phyloP scores from a whole-genome alignment of 257 asterid species.

The Nicotiana undulata region DNA sequence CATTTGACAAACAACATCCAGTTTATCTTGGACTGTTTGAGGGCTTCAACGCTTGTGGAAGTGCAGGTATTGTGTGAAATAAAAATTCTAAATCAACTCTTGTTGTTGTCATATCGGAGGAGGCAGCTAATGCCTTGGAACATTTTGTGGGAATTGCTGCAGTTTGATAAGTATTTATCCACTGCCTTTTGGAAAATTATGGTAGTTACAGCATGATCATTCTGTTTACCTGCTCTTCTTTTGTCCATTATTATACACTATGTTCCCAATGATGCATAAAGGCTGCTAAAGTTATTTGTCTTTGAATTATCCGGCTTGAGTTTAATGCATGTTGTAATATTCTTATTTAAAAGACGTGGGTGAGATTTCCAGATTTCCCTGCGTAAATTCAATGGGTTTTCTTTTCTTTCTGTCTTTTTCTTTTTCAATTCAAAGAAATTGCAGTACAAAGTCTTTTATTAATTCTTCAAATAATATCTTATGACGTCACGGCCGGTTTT shows the following conservation, averaged over 20 bases:
- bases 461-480: not conserved
- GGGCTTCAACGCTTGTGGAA: constrained; percentile 52
- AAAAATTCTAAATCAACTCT: not conserved
- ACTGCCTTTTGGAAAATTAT: not conserved
- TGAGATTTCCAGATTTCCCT: not conserved
- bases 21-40: constrained; percentile 58
- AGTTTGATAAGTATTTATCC: not conserved
- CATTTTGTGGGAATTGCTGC: not conserved
- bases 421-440: not conserved
- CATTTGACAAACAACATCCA: constrained; percentile 46
- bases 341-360: not conserved
- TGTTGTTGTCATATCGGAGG: not conserved
- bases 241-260: not conserved
- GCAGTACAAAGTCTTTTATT: not conserved
- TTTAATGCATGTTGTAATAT: not conserved
- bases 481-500: not conserved
- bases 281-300: not conserved
- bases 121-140: not conserved
- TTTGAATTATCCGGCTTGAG: not conserved
- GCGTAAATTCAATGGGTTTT: not conserved
- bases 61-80: constrained; percentile 43
- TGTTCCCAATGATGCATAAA: not conserved
- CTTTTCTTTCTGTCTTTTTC: not conserved
- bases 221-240: not conserved
- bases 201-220: not conserved